Percentiles rank a stretch among this genome's conserved stretches.
phyloP scores from a whole-genome alignment of 345 rosid species.

The Gossypium stocksii region DNA sequence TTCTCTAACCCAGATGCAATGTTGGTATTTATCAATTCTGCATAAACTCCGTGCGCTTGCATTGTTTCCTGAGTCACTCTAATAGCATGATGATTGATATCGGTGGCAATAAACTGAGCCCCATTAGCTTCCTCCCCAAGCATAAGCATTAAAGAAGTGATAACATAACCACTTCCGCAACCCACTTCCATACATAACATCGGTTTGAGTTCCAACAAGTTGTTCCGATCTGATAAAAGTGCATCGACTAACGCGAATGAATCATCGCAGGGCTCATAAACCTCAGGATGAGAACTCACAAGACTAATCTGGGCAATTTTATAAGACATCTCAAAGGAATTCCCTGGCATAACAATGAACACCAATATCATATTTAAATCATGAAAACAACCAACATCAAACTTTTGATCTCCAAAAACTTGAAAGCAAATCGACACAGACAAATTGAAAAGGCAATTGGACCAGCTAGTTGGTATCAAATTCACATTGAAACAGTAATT shows the following conservation, averaged over 20 bases:
- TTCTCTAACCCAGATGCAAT: constrained; percentile 66
- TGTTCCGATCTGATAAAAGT: constrained; percentile 57
- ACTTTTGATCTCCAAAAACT: background rate
- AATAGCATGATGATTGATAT: constrained; percentile 59
- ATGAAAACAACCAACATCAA: background rate
- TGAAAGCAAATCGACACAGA: background rate
- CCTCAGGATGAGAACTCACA: constrained; percentile 78
- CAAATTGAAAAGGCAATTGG: background rate
- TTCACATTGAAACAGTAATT: background rate
- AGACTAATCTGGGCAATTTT: constrained; percentile 68
- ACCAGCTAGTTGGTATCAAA: no score
- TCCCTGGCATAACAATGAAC: constrained; percentile 5
- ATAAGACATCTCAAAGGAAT: constrained; percentile 29
- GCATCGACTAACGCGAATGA: constrained; percentile 90
- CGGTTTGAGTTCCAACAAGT: constrained; percentile 58
- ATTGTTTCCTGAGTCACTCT: constrained; percentile 56
- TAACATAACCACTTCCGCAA: constrained; percentile 83
- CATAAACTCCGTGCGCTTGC: constrained; percentile 62
- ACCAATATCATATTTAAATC: background rate
- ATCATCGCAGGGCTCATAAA: constrained; percentile 90
- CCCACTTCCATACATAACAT: constrained; percentile 72
- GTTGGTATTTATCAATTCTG: constrained; percentile 56
- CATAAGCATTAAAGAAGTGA: constrained; percentile 75
- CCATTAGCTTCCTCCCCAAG: constrained; percentile 40
- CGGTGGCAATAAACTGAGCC: constrained; percentile 58